These are phyloP conservation scores for Kodamaea sagamina DNA, from an alignment of 805 yeast species.

Conservation along the genomic window DNA sequence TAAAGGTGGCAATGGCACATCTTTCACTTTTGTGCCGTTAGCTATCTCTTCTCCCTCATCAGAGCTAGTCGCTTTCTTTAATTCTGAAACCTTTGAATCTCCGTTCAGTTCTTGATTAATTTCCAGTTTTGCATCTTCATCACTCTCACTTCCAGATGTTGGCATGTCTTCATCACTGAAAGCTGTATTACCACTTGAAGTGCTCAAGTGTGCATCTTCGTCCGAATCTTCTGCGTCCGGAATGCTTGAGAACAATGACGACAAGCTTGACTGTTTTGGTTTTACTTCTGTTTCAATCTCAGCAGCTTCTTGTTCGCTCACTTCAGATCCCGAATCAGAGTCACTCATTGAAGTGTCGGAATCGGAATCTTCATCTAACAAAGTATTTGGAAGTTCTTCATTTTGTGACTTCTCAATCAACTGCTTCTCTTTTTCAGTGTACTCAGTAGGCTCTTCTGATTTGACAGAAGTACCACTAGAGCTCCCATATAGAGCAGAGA, in stretches of 20 bases:
- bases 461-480: constrained; percentile 7
- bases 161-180: constrained; percentile 11
- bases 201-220: constrained; percentile 20
- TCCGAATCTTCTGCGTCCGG: constrained; percentile 13
- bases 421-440: constrained; percentile 35
- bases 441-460: constrained; percentile 19
- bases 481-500: constrained; percentile 27
- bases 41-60: constrained; percentile 31
- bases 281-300: background rate
- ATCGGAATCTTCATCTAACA: constrained; percentile 20
- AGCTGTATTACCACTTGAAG: constrained; percentile 17
- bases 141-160: constrained; percentile 6
- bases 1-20: constrained; percentile 76
- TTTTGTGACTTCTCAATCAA: constrained; percentile 23
- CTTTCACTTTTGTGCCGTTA: constrained; percentile 47
- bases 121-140: constrained; percentile 6
- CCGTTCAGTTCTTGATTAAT: constrained; percentile 7
- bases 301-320: constrained; percentile 4
- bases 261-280: constrained; percentile 3
- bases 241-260: constrained; percentile 11
- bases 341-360: constrained; percentile 12
- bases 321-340: constrained; percentile 1
- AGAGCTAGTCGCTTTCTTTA: constrained; percentile 15
- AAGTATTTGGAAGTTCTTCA: background rate
- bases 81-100: background rate